phyloP scores from a whole-genome alignment of 257 asterid genomes.

The Nyctanthes arbortristis region DNA sequence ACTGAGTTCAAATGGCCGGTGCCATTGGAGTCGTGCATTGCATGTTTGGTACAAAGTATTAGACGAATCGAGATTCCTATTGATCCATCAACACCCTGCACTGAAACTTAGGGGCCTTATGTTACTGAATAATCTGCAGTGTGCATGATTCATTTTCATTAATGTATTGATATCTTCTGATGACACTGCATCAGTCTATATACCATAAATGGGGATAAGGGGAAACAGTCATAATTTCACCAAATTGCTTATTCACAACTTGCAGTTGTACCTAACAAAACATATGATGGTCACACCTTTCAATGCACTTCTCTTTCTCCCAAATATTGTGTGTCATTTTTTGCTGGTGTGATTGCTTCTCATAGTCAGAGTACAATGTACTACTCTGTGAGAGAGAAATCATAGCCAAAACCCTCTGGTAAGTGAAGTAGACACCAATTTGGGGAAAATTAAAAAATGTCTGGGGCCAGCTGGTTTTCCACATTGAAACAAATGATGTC shows the following conservation, averaged over 20 bases:
- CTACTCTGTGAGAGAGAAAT: conserved; percentile 14
- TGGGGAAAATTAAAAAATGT: conserved; percentile 16
- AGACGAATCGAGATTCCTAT: too few relatives aligned
- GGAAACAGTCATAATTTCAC: conserved; percentile 15
- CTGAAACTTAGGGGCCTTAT: conserved; percentile 39
- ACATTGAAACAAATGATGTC: conserved; percentile 15
- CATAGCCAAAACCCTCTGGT: conserved; percentile 18
- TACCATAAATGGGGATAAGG: conserved; percentile 8
- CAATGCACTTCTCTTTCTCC: conserved; percentile 7
- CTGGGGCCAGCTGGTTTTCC: conserved; percentile 16
- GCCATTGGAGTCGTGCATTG: too few relatives aligned
- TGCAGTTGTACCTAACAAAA: conserved; percentile 15
- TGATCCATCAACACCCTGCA: conserved; percentile 55
- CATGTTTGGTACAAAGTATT: too few relatives aligned
- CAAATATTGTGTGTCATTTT: background rate
- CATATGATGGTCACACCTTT: conserved; percentile 21
- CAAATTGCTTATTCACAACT: conserved; percentile 22
- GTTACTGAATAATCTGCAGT: conserved; percentile 23
- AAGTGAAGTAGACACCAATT: conserved; percentile 20
- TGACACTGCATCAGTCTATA: conserved; percentile 11
- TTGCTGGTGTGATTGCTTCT: background rate
- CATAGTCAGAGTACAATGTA: background rate
- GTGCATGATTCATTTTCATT: conserved; percentile 16
- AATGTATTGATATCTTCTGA: conserved; percentile 13
- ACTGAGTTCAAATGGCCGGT: too few relatives aligned